Base-by-base conservation (phyloP, 352 stramenopile species). In the Aphanomyces euteiches region DNA sequence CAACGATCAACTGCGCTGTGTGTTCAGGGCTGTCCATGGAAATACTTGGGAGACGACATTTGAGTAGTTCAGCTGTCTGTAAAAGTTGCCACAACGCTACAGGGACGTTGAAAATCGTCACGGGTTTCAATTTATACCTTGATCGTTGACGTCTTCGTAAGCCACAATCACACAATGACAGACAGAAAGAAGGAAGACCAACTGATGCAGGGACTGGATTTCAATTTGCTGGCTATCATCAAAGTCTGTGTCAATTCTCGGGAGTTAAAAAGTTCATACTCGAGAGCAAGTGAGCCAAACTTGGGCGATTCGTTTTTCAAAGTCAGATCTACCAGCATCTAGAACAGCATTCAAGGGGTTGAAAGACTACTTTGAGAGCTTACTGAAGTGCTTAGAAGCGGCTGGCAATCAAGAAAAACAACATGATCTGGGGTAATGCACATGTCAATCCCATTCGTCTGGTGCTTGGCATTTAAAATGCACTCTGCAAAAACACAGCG, bases 91-190 rank as follows among this genome's bases (percentile, higher is more conserved):
- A 56, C 17, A 89, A 66, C 7, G 78, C 70, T 40, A 79, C 8
- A 61, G 5, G 1, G 4, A 3, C 7, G 47, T 37, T 36, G n/a
- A 3, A 39, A 28, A 60, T 53, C 15, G 13, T 17, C 7, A 58
- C 19, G 47, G 7, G n/a, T 37, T 12, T 40, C 54, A 61, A 5
- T 41, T 37, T 45, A 28, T 21, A 61, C 64, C 47, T 45, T 5
- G 47, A 47, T 83, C 77, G 4, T 79, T 79, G 47, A 86, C 61
- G 0, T 65, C 69, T 34, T 87, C 80, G 63, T 90, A 82, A 10
- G 85, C 82, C 21, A 92, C 69, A 41, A 93, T 61, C 13, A 93
- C 79, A 47, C 92, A 90, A 74, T 93, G 86, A 67, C 86, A 93
- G 17, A 92, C 80, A 0, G 86, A 84, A 36, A 83, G 77, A 50